These are phyloP conservation scores for Aspergillus fijiensis DNA, from an alignment of 2,329 filamentous ascomycete genomes.

Conservation along the genomic window DNA sequence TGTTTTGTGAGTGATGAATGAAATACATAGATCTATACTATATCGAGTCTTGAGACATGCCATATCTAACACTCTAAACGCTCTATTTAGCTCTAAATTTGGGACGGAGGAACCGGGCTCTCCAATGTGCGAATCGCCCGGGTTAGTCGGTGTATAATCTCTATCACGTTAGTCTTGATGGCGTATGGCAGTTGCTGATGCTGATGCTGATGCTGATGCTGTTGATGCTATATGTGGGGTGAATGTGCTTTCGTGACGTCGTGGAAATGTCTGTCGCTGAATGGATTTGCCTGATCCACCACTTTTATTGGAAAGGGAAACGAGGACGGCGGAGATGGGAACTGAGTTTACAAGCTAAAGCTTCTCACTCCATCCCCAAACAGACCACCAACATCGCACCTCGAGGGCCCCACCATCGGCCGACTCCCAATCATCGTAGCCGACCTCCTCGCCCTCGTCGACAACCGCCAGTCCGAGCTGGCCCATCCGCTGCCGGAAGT, in stretches of 20 bases:
- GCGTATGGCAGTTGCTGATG: too few species aligned
- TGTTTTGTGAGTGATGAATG: too few species aligned
- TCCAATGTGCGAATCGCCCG: background rate
- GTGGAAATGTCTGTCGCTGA: conserved; percentile 12
- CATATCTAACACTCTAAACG: background rate
- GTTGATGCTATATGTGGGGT: conserved; percentile 8
- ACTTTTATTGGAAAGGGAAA: too few species aligned
- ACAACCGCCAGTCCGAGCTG: conserved; percentile 54
- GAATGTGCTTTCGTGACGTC: conserved; percentile 31
- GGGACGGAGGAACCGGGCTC: background rate
- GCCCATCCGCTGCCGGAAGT: conserved; percentile 63
- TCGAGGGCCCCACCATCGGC: conserved; percentile 43
- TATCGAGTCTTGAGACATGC: background rate
- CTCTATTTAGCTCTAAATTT: too few species aligned
- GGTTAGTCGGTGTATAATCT: background rate
- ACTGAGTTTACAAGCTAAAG: conserved; percentile 18
- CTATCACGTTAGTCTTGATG: background rate
- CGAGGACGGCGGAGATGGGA: background rate
- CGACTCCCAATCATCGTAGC: conserved; percentile 50
- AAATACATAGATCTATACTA: too few species aligned
- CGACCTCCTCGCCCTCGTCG: conserved; percentile 49
- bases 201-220: background rate
- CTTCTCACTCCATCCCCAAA: conserved; percentile 46
- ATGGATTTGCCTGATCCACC: background rate
- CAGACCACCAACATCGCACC: conserved; percentile 50